Base-by-base conservation (phyloP, 2,329 filamentous ascomycete genomes). In the Monilinia fructigena region DNA sequence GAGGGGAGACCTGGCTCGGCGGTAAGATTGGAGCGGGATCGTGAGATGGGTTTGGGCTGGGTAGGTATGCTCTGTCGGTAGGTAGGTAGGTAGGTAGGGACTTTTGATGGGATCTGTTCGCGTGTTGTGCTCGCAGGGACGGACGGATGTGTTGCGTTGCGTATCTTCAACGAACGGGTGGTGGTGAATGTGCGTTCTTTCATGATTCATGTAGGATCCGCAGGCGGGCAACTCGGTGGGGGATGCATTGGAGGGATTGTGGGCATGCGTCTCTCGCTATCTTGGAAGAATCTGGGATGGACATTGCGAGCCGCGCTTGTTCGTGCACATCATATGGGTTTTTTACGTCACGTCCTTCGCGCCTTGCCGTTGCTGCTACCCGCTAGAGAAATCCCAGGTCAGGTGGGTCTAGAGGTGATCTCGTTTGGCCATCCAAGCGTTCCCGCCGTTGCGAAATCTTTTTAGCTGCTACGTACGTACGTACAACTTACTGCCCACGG, bases 401-500 rank as follows among this genome's bases (percentile, higher is more conserved):
- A 56, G 56, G 2, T 14, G 38, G 38, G 5, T 40, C 2, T 40
- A 40, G 63, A 66, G 63, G 59, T 64, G 56, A 35, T 26, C 23
- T 52, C 48, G 48, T 50, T 50, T 11, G 20, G 20, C 1, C 18
- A 23, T 70, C 66, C 67, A 68, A 65, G 68, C 66, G 69, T 55
- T 50, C 55, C 60, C 56, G 69, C 69, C 66, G 62, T 70, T 69
- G 63, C 67, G 61, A 16, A 18, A 18, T 55, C n/a, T 40, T 38
- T 23, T 23, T 23, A 23, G 23, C 23, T 23, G 23, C 23, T 23
- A 23, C 23, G 23, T 23, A 23, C 23, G 23, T 23, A 23, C 23
- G 23, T 23, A 23, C 23, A 23, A 23, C 23, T 23, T 23, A 23
- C 23, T 23, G 23, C 23, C 23, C 23, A 23, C 23, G 23, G 23